Evolutionary conservation across 1,284 basidiomycete species (phyloP).

Genomic region (Apiotrichum domesticum): DNA sequence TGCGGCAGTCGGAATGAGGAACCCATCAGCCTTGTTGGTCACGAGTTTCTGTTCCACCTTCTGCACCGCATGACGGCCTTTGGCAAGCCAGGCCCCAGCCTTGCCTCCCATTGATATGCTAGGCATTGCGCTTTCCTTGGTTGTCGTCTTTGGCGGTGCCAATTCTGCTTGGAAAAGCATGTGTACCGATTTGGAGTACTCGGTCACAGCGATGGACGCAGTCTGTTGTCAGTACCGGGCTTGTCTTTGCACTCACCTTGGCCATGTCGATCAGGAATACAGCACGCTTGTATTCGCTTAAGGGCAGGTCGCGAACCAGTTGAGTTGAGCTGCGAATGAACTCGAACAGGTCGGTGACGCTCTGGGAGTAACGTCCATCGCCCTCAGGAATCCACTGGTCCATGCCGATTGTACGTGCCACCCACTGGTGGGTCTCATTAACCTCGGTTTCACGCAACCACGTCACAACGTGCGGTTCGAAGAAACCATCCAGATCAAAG

Average conservation of each 20-base stretch:
- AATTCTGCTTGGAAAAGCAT: conserved; percentile 41
- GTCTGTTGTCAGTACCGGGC: conserved; percentile 14
- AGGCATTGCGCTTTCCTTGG: not conserved
- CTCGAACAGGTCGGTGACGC: conserved; percentile 45
- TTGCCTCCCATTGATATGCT: conserved; percentile 29
- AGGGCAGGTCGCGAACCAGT: conserved; percentile 38
- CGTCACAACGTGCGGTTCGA: conserved; percentile 44
- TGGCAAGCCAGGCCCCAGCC: conserved; percentile 44
- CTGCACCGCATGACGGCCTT: conserved; percentile 43
- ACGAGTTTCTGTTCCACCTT: conserved; percentile 35
- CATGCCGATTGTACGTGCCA: conserved; percentile 43
- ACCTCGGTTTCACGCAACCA: conserved; percentile 44
- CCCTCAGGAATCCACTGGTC: conserved; percentile 47
- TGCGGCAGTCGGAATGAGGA: conserved; percentile 14
- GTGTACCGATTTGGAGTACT: conserved; percentile 42
- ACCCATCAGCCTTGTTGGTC: conserved; percentile 2
- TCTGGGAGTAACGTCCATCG: conserved; percentile 39
- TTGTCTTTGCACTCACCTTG: conserved; percentile 10
- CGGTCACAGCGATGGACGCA: conserved; percentile 31
- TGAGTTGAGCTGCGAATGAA: conserved; percentile 38
- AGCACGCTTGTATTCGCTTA: conserved; percentile 44
- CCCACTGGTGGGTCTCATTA: conserved; percentile 44
- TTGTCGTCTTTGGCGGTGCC: conserved; percentile 17
- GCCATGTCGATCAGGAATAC: conserved; percentile 45
- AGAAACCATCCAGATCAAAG: conserved; percentile 44